Conservation (phyloP, 2,329 filamentous ascomycete genomes). For the Scytalidium lignicola region DNA sequence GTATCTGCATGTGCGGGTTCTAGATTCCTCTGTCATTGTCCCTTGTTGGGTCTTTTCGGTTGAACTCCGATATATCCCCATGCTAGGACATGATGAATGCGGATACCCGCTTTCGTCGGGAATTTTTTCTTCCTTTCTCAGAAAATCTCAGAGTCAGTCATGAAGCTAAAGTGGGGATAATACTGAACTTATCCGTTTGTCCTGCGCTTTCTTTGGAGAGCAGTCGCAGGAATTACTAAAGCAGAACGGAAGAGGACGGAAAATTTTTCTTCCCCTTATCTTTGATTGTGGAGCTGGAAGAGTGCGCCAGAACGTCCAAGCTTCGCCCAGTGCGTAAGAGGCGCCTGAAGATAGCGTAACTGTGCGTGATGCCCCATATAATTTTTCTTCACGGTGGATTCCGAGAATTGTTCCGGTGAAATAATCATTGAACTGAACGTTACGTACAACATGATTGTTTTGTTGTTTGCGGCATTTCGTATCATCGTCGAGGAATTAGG, state of each 20-base stretch:
- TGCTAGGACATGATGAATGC: neutral
- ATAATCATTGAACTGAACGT: neutral
- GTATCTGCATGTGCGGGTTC: neutral
- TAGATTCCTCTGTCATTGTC: neutral
- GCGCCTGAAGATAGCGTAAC: neutral
- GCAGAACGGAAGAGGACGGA: neutral
- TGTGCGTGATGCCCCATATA: neutral
- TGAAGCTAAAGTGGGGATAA: too few relatives aligned
- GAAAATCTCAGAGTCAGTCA: too few relatives aligned
- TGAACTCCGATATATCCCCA: neutral
- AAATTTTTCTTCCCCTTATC: neutral
- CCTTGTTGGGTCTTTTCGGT: neutral
- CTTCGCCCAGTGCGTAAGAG: neutral
- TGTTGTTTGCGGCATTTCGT: too few relatives aligned
- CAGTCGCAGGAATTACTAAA: too few relatives aligned
- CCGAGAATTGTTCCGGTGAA: neutral
- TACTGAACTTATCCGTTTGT: too few relatives aligned
- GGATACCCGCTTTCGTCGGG: neutral
- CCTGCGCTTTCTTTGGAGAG: too few relatives aligned
- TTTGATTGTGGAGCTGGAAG: neutral
- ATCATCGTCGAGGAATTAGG: too few relatives aligned
- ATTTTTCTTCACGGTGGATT: neutral
- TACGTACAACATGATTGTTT: too few relatives aligned
- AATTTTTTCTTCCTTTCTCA: too few relatives aligned
- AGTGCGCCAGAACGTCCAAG: neutral